Evolutionary conservation across 148 eudicot genomes (phyloP).

Genomic region (Cornus florida): DNA sequence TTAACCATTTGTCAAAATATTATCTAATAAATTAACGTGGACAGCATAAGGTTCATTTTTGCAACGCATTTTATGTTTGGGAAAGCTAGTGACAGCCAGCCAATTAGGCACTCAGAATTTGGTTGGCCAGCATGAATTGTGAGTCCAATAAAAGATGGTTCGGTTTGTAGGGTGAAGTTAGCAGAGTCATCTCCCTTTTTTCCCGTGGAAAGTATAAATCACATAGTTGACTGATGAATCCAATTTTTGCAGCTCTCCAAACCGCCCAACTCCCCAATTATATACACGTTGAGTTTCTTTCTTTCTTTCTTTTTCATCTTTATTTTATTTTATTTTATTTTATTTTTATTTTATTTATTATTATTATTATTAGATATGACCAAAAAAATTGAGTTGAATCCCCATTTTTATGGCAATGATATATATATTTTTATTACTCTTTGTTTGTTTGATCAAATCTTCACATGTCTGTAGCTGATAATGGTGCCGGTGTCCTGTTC

Average conservation of each 20-base stretch:
- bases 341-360: too few relatives aligned
- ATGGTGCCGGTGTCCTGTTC: neutral
- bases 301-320: too few relatives aligned
- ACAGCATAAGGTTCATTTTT: neutral
- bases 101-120: neutral
- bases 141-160: slow-evolving; percentile 5
- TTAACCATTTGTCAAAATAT: neutral
- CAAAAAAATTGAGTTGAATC: neutral
- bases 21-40: neutral
- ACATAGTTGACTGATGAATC: neutral
- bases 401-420: neutral
- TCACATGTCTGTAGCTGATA: neutral
- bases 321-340: too few relatives aligned
- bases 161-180: neutral
- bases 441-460: too few relatives aligned
- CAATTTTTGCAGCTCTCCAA: neutral
- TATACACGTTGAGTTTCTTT: neutral
- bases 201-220: neutral
- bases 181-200: neutral
- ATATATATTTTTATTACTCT: neutral
- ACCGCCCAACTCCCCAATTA: neutral
- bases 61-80: neutral
- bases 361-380: neutral
- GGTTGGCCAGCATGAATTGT: neutral
- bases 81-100: neutral